Evolutionary conservation across 768 basidiomycete species (phyloP), one percentile per base, ranked within the genome.

Genomic region (Pholiota conissans): DNA sequence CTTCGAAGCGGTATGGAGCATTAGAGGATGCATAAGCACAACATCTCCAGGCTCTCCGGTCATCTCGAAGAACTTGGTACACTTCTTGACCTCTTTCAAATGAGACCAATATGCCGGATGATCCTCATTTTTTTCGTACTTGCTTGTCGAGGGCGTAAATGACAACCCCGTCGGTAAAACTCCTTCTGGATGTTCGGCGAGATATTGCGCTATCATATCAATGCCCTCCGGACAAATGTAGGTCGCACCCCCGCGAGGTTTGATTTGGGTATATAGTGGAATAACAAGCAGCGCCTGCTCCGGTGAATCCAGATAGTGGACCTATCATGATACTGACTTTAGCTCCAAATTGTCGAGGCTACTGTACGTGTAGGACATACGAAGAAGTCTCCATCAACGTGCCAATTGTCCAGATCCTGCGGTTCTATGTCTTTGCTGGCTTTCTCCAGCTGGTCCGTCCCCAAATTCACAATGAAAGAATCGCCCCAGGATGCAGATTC

Each of bases 41-140:
- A 86, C 85, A 65, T 87, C 86, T n/a, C 85, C 86, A 40, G 80
- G 67, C 56, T 83, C 74, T 37, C 85, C 85, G 2, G 84, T 85
- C 69, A 84, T 73, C 70, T 84, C 84, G 34, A 80, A 75, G 66
- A 84, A 80, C 27, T 74, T 56, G 52, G 65, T 63, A 68, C 76
- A 79, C 48, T 64, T 65, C 63, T 77, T 72, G 57, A 81, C 70
- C 61, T 74, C 76, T 45, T 74, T 66, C 49, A 77, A 69, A 65
- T 82, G 77, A 20, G 76, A 75, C 73, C 76, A 81, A 56, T 74
- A 78, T 5, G 67, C 73, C 9, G 79, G 76, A 63, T 81, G 72
- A 27, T 78, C 70, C 55, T 71, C 63, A 16, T 66, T 68, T 52
- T 74, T 64, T 32, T 63, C 67, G 48, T 58, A 71, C 27, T 69